A percentile compares a stretch with the other conserved stretches of the same genome.
Evolutionary conservation across 179 eudicot species (phyloP).

Genomic region (Silene vulgaris): DNA sequence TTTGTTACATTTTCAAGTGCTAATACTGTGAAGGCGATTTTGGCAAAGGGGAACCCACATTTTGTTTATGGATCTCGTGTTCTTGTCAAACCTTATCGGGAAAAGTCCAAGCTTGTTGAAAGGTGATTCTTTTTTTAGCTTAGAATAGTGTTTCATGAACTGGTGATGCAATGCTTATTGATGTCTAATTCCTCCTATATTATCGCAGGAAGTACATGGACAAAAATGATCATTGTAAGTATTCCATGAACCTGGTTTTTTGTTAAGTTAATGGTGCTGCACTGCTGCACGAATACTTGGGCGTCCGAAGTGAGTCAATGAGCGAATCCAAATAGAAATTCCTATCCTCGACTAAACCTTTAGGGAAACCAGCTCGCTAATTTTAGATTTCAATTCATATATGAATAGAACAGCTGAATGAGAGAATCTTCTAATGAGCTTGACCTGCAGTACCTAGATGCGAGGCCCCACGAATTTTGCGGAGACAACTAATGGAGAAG

Average conservation of each 20-base stretch:
- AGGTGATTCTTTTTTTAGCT: constrained; percentile 37
- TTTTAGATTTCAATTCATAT: neutral
- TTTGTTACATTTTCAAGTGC: constrained; percentile 67
- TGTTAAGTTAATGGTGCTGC: too few relatives aligned
- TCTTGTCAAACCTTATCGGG: constrained; percentile 93
- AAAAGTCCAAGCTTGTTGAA: constrained; percentile 56
- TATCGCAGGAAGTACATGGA: constrained; percentile 57
- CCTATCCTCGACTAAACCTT: too few relatives aligned
- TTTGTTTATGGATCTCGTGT: constrained; percentile 89
- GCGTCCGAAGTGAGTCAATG: neutral
- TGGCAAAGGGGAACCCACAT: constrained; percentile 71
- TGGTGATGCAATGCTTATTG: neutral
- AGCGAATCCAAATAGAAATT: neutral
- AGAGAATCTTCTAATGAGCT: neutral
- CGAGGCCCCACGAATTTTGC: constrained; percentile 45
- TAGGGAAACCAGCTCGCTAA: too few relatives aligned
- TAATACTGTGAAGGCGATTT: constrained; percentile 54
- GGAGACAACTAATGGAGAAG: constrained; percentile 53
- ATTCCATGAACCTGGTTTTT: constrained; percentile 14
- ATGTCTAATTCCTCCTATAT: constrained; percentile 9
- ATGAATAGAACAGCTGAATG: neutral
- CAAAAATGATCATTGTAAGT: constrained; percentile 43
- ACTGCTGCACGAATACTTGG: too few relatives aligned
- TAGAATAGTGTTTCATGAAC: neutral
- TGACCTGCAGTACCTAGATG: constrained; percentile 29